Percentiles rank a stretch among this genome's conserved stretches.
phyloP scores from a whole-genome alignment of 2,329 filamentous ascomycete genomes.

The Clonostachys chloroleuca region DNA sequence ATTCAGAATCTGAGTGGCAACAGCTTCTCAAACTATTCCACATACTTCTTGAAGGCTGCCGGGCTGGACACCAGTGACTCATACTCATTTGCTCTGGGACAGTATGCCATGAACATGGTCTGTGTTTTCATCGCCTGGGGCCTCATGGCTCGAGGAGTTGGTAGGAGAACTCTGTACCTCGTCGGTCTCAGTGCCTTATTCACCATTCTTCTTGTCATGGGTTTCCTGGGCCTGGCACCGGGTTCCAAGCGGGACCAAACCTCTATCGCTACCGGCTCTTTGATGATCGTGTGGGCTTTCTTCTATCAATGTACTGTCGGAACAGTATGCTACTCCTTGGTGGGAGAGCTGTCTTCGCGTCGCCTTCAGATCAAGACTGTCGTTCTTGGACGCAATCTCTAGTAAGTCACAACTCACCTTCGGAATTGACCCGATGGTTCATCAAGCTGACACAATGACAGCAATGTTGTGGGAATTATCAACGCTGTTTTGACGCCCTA shows the following conservation, averaged over 20 bases:
- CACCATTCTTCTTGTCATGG: slow-evolving; percentile 31
- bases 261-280: slow-evolving; percentile 39
- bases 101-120: slow-evolving; percentile 35
- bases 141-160: slow-evolving; percentile 30
- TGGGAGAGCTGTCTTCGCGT: slow-evolving; percentile 38
- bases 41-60: slow-evolving; percentile 40
- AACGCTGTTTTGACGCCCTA: slow-evolving; percentile 39
- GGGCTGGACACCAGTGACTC: slow-evolving; percentile 26
- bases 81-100: slow-evolving; percentile 30
- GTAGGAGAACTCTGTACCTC: slow-evolving; percentile 39
- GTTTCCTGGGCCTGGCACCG: slow-evolving; percentile 36
- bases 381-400: slow-evolving; percentile 35
- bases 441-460: too few relatives aligned
- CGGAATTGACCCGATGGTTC: too few relatives aligned
- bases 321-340: slow-evolving; percentile 35
- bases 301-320: slow-evolving; percentile 41
- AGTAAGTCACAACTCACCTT: slow-evolving; percentile 11
- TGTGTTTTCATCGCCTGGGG: slow-evolving; percentile 42
- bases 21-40: slow-evolving; percentile 54
- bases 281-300: slow-evolving; percentile 37
- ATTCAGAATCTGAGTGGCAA: slow-evolving; percentile 33
- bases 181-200: slow-evolving; percentile 43
- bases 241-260: slow-evolving; percentile 34
- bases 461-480: slow-evolving; percentile 40
- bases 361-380: slow-evolving; percentile 41